Percentiles rank a stretch among this genome's conserved stretches.
Conservation (phyloP, 345 rosid species). For the Cardamine resedifolia region DNA sequence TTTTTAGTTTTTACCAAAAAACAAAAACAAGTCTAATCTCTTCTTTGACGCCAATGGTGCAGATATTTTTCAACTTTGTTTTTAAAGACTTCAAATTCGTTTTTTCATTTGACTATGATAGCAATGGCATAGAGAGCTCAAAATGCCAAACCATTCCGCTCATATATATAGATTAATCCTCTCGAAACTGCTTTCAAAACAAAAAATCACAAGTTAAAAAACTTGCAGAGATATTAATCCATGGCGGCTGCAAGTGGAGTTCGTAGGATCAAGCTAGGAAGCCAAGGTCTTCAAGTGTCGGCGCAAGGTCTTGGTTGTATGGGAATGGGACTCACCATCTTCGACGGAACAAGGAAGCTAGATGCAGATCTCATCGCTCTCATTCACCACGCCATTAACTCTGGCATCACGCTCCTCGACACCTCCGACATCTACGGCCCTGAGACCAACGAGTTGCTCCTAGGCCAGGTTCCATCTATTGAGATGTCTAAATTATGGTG, state of each 20-base stretch:
- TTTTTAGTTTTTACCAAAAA: no score
- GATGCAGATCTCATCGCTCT: constrained; percentile 39
- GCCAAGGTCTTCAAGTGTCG: constrained; percentile 6
- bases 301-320: constrained; percentile 21
- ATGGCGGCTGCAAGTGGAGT: constrained; percentile 3
- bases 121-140: background rate
- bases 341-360: constrained; percentile 19
- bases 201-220: background rate
- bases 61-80: background rate
- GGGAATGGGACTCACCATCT: constrained; percentile 5
- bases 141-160: background rate
- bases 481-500: no score
- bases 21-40: background rate
- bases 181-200: background rate
- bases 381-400: constrained; percentile 7
- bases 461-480: no score
- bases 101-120: background rate
- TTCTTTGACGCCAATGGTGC: background rate
- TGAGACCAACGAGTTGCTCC: background rate
- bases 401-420: background rate
- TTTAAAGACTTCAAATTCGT: background rate
- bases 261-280: constrained; percentile 15
- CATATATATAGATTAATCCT: background rate
- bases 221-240: background rate
- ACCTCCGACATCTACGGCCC: background rate